These are phyloP conservation scores for Priceomyces castillae DNA, from an alignment of 805 yeast genomes.

Conservation along the genomic window DNA sequence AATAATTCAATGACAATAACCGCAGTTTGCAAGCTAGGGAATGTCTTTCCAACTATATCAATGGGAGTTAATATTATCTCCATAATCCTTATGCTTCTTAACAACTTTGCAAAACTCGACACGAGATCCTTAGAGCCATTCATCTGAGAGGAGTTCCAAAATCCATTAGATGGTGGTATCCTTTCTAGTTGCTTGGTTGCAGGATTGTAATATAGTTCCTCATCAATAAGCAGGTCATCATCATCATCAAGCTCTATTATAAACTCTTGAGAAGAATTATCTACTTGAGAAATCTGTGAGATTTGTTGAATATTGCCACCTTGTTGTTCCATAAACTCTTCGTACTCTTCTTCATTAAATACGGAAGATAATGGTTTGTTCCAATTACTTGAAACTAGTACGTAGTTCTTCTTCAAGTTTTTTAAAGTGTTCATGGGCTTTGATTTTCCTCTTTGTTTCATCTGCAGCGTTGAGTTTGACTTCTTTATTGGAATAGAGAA, in stretches of 20 bases:
- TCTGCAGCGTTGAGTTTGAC: background rate
- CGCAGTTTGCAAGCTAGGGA: slow-evolving; percentile 38
- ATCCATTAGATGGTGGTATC: background rate
- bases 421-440: slow-evolving; percentile 5
- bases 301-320: background rate
- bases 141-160: background rate
- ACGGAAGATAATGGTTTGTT: slow-evolving; percentile 24
- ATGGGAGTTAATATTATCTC: slow-evolving; percentile 38
- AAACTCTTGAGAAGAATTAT: slow-evolving; percentile 18
- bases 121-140: slow-evolving; percentile 20
- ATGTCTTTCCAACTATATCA: slow-evolving; percentile 34
- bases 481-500: background rate
- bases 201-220: slow-evolving; percentile 32
- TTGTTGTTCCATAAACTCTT: background rate
- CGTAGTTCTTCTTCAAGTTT: slow-evolving; percentile 18
- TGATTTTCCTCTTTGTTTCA: background rate
- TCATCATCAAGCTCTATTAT: slow-evolving; percentile 26
- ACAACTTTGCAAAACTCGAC: slow-evolving; percentile 30
- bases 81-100: slow-evolving; percentile 36
- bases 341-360: slow-evolving; percentile 11
- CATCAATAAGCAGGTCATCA: slow-evolving; percentile 16
- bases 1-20: slow-evolving; percentile 38
- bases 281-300: background rate
- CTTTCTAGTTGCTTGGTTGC: slow-evolving; percentile 31
- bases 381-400: slow-evolving; percentile 29